phyloP scores from a whole-genome alignment of 2,329 filamentous ascomycete genomes.

The Annulohypoxylon truncatum region DNA sequence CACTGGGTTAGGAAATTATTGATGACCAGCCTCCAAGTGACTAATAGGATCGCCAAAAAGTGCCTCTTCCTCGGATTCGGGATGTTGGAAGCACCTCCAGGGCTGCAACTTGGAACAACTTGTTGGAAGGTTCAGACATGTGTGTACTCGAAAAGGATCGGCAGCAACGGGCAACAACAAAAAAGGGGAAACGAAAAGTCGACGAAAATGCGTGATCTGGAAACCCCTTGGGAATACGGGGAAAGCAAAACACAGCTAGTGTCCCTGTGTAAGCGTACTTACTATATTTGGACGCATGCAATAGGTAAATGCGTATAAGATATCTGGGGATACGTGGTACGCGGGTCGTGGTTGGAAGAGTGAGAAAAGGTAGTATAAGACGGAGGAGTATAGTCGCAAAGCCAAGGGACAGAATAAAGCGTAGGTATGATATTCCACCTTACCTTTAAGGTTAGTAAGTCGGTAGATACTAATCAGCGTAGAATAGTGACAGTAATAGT shows the following conservation, averaged over 20 bases:
- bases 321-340: conserved; percentile 2
- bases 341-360: background rate
- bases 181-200: conserved; percentile 5
- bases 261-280: conserved; percentile 1
- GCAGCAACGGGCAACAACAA: conserved; percentile 1
- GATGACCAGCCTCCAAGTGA: conserved; percentile 41
- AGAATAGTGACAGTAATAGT: background rate
- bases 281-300: conserved; percentile 12
- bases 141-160: conserved; percentile 13
- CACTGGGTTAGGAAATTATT: conserved; percentile 38
- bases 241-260: conserved; percentile 6
- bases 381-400: conserved; percentile 6
- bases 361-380: conserved; percentile 8
- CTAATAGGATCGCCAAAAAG: conserved; percentile 37
- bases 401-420: conserved; percentile 1
- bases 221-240: conserved; percentile 5
- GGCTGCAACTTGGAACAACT: background rate
- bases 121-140: conserved; percentile 15
- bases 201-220: background rate
- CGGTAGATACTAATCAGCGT: conserved; percentile 13
- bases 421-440: conserved; percentile 11
- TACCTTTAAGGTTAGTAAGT: conserved; percentile 20
- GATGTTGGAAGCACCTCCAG: background rate
- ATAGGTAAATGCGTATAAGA: conserved; percentile 11
- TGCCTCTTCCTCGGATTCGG: conserved; percentile 8